A percentile compares a stretch with the other conserved stretches of the same genome.
Evolutionary conservation across 306 rosid genomes (phyloP).

Genomic region (Cotoneaster glaucophyllus): DNA sequence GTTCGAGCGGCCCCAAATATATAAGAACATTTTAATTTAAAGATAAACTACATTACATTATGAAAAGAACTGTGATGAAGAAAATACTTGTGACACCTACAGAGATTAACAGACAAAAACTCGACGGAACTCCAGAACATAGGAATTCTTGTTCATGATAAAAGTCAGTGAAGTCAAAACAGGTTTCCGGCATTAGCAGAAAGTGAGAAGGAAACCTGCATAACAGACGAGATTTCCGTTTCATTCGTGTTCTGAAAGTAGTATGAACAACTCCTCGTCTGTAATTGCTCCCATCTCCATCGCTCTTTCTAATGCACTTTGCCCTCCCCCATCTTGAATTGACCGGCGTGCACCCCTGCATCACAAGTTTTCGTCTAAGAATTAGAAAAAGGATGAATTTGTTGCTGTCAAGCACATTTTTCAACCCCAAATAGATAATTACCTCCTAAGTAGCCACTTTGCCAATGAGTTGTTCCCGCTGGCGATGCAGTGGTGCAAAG

Average conservation of each 20-base stretch:
- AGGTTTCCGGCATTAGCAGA: background rate
- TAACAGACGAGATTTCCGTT: background rate
- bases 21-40: too few relatives aligned
- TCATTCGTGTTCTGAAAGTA: slow-evolving; percentile 54
- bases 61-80: background rate
- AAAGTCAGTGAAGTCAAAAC: background rate
- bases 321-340: slow-evolving; percentile 74
- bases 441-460: slow-evolving; percentile 85
- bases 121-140: background rate
- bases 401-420: background rate
- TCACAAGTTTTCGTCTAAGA: background rate
- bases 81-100: background rate
- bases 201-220: background rate
- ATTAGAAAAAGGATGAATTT: background rate
- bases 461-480: slow-evolving; percentile 62
- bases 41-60: background rate
- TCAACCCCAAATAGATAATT: background rate
- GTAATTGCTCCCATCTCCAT: slow-evolving; percentile 98
- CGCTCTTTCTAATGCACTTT: slow-evolving; percentile 78
- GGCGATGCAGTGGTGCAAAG: slow-evolving; percentile 83
- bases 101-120: background rate
- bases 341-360: slow-evolving; percentile 80
- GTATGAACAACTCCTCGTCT: slow-evolving; percentile 75
- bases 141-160: background rate
- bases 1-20: too few relatives aligned